Base-by-base conservation (phyloP, 1,284 basidiomycete species). In the Microbotryomycetes sp. region DNA sequence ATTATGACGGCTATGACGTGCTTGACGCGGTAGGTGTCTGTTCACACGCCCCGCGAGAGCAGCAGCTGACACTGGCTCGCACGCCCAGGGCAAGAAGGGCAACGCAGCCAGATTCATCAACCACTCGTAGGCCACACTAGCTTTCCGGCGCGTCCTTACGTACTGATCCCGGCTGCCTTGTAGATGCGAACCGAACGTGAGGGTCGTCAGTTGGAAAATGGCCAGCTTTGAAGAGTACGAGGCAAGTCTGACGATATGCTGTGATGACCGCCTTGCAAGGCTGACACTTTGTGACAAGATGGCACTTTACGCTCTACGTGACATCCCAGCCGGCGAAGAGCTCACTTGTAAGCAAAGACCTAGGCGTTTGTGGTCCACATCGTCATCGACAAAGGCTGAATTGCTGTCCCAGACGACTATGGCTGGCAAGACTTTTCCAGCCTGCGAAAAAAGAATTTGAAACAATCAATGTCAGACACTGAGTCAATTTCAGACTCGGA, bases 61-160 rank as follows among this genome's bases (percentile, higher is more conserved):
- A 27, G 28, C 23, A 11, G 50, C n/a, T 29, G 50, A 52, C 18
- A 16, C 28, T 26, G 15, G 4, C 29, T 29, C 18, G 26, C 24
- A 56, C 57, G 7, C 16, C n/a, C 55, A 77, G 75, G 78, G 78
- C 3, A 63, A 74, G 60, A 68, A 72, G 59, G 79, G 78, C 21
- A 79, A 79, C 66, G 74, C 76, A 27, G 75, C 78, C 3, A 68
- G 79, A 18, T 80, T 79, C 70, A 77, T 79, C 68, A 79, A 79
- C 66, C 78, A 69, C 57, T 60, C 61, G 45, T 68, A 29, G 28
- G 13, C 47, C n/a, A 52, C 35, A 31, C 15, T 45, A 16, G 18
- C 46, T 45, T 18, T 49, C 47, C 28, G 18, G 7, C 16, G 3
- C 2, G n/a, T 74, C 70, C 0, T 55, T 75, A 5, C 75, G 75